Evolutionary conservation across 108 stramenopile genomes (phyloP).

Genomic region (Pseudonitzschia multistriata): DNA sequence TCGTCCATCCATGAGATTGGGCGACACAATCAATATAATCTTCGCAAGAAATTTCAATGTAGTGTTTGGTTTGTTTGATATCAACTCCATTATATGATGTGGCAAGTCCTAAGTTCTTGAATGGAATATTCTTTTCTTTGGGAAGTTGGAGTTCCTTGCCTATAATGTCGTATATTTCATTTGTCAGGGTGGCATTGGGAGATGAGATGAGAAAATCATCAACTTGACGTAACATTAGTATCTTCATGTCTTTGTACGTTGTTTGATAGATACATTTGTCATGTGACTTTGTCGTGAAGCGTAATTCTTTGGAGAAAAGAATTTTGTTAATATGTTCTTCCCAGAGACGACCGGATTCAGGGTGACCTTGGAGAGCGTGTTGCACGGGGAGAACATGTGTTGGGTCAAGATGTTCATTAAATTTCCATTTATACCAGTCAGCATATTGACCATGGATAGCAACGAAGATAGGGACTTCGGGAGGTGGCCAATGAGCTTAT

Average conservation of each 20-base stretch:
- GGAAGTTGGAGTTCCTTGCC: no score
- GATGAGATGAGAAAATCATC: no score
- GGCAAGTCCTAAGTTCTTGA: conserved; percentile 33
- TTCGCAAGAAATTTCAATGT: conserved; percentile 28
- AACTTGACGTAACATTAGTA: no score
- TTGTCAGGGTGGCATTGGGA: no score
- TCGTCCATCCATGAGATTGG: conserved; percentile 40
- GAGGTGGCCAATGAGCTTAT: conserved; percentile 33
- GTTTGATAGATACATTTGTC: no score
- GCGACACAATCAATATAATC: conserved; percentile 35
- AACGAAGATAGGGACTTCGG: conserved; percentile 24
- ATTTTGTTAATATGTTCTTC: conserved; percentile 25
- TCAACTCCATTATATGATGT: no score
- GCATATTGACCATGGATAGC: conserved; percentile 29
- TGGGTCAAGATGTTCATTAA: conserved; percentile 29
- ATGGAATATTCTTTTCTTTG: conserved; percentile 35
- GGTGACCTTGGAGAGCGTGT: conserved; percentile 40
- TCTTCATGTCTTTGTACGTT: no score
- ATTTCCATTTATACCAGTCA: conserved; percentile 36
- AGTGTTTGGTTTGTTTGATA: conserved; percentile 29
- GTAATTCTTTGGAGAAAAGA: neutral
- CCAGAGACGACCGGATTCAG: conserved; percentile 38
- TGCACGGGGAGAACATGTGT: conserved; percentile 28
- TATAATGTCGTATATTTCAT: no score
- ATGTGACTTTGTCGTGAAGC: no score